Percentiles rank a stretch among this genome's conserved stretches.
Evolutionary conservation across 1,284 basidiomycete species (phyloP).

Genomic region (Cryptococcus sp.): DNA sequence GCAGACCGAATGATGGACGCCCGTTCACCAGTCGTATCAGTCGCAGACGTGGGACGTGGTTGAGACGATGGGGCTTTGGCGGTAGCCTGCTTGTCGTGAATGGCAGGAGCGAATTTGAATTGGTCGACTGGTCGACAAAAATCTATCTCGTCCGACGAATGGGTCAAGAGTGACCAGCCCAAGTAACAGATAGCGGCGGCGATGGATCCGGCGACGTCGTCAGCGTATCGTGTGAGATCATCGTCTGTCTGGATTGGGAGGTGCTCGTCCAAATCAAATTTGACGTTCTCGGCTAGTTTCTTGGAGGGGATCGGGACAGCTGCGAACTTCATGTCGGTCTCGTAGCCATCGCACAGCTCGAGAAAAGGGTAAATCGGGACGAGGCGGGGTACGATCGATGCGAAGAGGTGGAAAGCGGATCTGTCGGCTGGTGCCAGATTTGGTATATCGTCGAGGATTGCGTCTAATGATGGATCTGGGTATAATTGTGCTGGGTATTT

Average conservation of each 20-base stretch:
- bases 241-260: slow-evolving; percentile 49
- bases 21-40: not conserved
- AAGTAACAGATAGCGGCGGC: slow-evolving; percentile 54
- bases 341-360: slow-evolving; percentile 53
- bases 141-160: slow-evolving; percentile 4
- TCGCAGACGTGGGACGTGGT: too few species aligned
- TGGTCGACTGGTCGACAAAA: slow-evolving; percentile 20
- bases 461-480: slow-evolving; percentile 13
- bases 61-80: not conserved
- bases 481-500: slow-evolving; percentile 6
- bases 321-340: slow-evolving; percentile 49
- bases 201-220: slow-evolving; percentile 54
- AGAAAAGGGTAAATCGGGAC: slow-evolving; percentile 52
- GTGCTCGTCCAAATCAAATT: slow-evolving; percentile 12
- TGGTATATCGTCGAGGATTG: slow-evolving; percentile 26
- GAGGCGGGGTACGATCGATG: slow-evolving; percentile 41
- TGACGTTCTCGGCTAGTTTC: not conserved
- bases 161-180: slow-evolving; percentile 47
- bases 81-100: slow-evolving; percentile 4
- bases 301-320: not conserved
- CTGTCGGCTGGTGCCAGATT: slow-evolving; percentile 21
- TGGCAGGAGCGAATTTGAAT: slow-evolving; percentile 13
- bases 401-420: slow-evolving; percentile 51
- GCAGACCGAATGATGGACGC: slow-evolving; percentile 24
- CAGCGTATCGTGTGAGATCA: slow-evolving; percentile 54